Conservation (phyloP, 2,329 filamentous ascomycete species). For the Microcyclosporella mali region DNA sequence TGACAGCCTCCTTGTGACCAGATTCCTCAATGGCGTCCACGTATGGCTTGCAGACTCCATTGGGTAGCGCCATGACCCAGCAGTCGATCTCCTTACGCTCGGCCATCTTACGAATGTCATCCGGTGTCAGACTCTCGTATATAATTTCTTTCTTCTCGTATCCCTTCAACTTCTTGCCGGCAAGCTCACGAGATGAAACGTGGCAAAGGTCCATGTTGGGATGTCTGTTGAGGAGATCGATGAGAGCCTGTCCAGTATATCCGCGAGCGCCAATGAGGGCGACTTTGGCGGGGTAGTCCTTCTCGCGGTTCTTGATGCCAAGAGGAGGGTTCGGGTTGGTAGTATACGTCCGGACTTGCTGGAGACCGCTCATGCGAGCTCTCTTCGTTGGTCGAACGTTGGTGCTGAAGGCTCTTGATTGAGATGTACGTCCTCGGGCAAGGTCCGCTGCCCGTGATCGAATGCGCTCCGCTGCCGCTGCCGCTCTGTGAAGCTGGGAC, state of each 20-base stretch:
- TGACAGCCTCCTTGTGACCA: constrained; percentile 61
- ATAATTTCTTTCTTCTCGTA: constrained; percentile 88
- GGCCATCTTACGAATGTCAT: constrained; percentile 81
- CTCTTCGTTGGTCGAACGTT: constrained; percentile 33
- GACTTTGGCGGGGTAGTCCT: constrained; percentile 69
- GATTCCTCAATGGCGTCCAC: constrained; percentile 78
- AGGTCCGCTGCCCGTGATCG: constrained; percentile 44
- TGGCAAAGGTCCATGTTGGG: constrained; percentile 84
- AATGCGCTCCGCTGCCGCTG: constrained; percentile 59
- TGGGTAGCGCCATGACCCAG: constrained; percentile 96
- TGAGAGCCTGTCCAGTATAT: constrained; percentile 87
- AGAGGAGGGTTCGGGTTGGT: constrained; percentile 88
- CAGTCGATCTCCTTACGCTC: constrained; percentile 80
- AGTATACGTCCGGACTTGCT: constrained; percentile 41
- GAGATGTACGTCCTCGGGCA: constrained; percentile 41
- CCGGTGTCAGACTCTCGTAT: constrained; percentile 83
- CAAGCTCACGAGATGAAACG: constrained; percentile 88
- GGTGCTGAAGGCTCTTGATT: constrained; percentile 64
- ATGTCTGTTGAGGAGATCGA: constrained; percentile 79
- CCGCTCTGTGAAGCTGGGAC: constrained; percentile 72
- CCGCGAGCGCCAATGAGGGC: constrained; percentile 87
- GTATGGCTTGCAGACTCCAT: constrained; percentile 88
- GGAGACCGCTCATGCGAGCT: constrained; percentile 8
- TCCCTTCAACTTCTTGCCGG: constrained; percentile 76
- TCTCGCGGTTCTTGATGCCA: constrained; percentile 80